Conservation (phyloP, 805 yeast species). For the Schwanniomyces yamadae region DNA sequence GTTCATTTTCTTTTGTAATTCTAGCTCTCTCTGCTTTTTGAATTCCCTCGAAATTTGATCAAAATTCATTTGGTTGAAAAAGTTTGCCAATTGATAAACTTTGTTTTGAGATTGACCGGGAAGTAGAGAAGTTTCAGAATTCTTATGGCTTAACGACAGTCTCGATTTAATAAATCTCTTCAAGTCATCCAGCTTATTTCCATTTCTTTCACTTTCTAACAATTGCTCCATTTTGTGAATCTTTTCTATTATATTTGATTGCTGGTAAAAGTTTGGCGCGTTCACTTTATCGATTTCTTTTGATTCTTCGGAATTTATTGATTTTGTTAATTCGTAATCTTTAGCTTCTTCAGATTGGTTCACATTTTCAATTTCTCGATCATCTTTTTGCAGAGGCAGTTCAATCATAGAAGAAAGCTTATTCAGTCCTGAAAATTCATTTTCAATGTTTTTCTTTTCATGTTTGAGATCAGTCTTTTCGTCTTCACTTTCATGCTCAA, state of each 20-base stretch:
- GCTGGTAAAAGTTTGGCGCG: constrained; percentile 16
- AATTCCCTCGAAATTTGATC: constrained; percentile 83
- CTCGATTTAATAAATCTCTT: constrained; percentile 6
- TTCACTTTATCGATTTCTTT: constrained; percentile 17
- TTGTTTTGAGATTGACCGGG: constrained; percentile 15
- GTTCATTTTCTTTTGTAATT: constrained; percentile 58
- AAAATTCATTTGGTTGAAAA: constrained; percentile 72
- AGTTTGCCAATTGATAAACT: constrained; percentile 65
- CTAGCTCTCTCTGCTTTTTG: constrained; percentile 80
- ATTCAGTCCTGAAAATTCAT: neutral
- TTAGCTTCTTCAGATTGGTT: neutral
- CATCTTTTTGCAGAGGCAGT: neutral
- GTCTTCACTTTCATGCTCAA: constrained; percentile 2
- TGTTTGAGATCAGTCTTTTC: neutral
- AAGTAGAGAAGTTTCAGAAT: constrained; percentile 13
- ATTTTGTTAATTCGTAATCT: neutral
- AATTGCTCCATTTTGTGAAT: constrained; percentile 28
- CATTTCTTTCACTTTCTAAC: constrained; percentile 14
- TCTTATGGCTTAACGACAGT: constrained; percentile 9
- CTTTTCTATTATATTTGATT: constrained; percentile 23
- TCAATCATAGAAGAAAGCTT: constrained; percentile 1
- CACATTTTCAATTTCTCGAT: no score
- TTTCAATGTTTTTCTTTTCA: neutral
- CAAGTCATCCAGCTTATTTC: neutral
- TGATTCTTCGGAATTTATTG: constrained; percentile 14